Evolutionary conservation across 371 early-diverging fungal species (phyloP).

Genomic region (Nosema muscidifuracis): DNA sequence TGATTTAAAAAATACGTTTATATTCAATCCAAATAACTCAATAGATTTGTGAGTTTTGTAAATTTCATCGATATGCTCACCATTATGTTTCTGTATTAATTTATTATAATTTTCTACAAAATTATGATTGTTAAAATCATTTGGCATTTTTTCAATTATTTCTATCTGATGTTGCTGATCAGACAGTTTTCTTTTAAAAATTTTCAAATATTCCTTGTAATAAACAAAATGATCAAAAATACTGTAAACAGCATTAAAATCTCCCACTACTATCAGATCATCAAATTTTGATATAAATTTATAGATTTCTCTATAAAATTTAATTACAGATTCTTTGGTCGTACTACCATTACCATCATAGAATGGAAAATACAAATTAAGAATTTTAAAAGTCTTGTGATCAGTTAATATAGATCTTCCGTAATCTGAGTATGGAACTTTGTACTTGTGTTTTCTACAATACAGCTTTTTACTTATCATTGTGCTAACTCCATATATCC

Average conservation of each 20-base stretch:
- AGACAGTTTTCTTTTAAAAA: neutral
- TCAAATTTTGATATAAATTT: conserved; percentile 63
- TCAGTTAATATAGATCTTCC: conserved; percentile 74
- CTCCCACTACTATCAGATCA: conserved; percentile 70
- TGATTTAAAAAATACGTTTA: neutral
- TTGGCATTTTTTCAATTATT: neutral
- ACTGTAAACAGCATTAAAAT: conserved; percentile 69
- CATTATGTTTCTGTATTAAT: neutral
- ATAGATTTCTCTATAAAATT: conserved; percentile 60
- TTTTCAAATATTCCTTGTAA: conserved; percentile 26
- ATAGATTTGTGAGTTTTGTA: neutral
- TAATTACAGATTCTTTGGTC: conserved; percentile 65
- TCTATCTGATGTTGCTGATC: neutral
- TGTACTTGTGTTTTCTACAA: conserved; percentile 61
- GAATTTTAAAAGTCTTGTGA: conserved; percentile 69
- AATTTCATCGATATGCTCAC: neutral
- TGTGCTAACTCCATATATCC: conserved; percentile 69
- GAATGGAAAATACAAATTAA: conserved; percentile 71
- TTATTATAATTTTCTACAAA: neutral
- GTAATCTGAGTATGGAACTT: conserved; percentile 67
- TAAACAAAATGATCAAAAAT: conserved; percentile 71
- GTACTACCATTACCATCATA: conserved; percentile 66
- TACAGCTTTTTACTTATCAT: conserved; percentile 38
- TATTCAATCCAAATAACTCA: neutral
- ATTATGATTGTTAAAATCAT: neutral